These are phyloP conservation scores for Wickerhamomyces canadensis DNA, from an alignment of 805 yeast species.

Conservation along the genomic window DNA sequence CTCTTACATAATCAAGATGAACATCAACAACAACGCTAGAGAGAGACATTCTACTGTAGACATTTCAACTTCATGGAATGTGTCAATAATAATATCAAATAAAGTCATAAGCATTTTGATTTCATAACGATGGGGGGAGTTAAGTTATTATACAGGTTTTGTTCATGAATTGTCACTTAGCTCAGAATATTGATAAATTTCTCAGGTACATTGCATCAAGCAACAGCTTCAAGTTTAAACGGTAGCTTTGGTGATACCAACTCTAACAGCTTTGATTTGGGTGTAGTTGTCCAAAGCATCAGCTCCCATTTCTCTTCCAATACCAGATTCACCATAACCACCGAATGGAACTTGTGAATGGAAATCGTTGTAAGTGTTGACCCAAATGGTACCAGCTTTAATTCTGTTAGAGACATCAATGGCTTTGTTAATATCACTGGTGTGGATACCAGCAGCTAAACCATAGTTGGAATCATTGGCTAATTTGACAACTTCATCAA, in stretches of 20 bases:
- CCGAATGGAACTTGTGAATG: slow-evolving; percentile 88
- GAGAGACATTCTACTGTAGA: no score
- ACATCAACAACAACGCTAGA: no score
- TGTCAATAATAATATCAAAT: no score
- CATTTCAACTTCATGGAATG: no score
- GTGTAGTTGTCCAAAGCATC: slow-evolving; percentile 81
- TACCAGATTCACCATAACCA: slow-evolving; percentile 83
- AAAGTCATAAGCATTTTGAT: no score
- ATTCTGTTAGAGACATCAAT: slow-evolving; percentile 59
- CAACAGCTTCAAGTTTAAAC: not conserved
- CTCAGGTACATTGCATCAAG: not conserved
- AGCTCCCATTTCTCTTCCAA: slow-evolving; percentile 87
- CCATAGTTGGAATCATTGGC: slow-evolving; percentile 82
- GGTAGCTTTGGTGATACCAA: slow-evolving; percentile 25
- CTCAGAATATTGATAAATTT: slow-evolving; percentile 1
- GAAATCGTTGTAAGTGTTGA: slow-evolving; percentile 81
- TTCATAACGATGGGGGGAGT: no score
- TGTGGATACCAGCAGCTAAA: slow-evolving; percentile 84
- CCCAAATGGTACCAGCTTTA: slow-evolving; percentile 79
- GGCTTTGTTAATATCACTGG: slow-evolving; percentile 61
- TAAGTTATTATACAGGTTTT: no score
- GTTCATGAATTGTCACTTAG: not conserved
- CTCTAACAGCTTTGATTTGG: slow-evolving; percentile 75
- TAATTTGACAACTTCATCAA: slow-evolving; percentile 66
- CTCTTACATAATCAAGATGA: no score